Evolutionary conservation across 2,329 filamentous ascomycete genomes (phyloP).

Genomic region (Aspergillus fischeri): DNA sequence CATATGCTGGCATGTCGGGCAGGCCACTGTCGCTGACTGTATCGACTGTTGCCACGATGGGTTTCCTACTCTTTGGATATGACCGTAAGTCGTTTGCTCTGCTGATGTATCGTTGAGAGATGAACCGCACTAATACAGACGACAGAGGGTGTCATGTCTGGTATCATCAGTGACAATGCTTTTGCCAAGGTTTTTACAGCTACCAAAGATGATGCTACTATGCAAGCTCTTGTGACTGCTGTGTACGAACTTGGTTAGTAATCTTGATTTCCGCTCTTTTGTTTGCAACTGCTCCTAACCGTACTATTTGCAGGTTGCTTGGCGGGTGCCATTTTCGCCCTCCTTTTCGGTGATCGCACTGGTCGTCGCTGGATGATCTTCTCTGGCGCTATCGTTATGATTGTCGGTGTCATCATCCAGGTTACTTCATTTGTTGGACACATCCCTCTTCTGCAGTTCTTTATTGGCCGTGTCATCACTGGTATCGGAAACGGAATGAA

Average conservation of each 20-base stretch:
- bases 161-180: conserved; percentile 31
- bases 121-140: not conserved
- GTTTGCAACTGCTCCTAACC: not conserved
- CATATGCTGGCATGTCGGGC: conserved; percentile 58
- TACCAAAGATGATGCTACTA: conserved; percentile 35
- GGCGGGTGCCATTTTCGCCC: conserved; percentile 33
- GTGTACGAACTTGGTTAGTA: conserved; percentile 28
- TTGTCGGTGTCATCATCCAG: conserved; percentile 39
- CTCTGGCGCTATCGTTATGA: conserved; percentile 52
- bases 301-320: conserved; percentile 25
- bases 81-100: conserved; percentile 40
- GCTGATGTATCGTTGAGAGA: not conserved
- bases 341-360: conserved; percentile 33
- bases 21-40: conserved; percentile 53
- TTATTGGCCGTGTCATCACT: conserved; percentile 50
- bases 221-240: conserved; percentile 31
- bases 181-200: conserved; percentile 34
- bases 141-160: conserved; percentile 38
- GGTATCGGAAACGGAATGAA: conserved; percentile 56
- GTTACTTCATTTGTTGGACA: conserved; percentile 28
- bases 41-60: conserved; percentile 61
- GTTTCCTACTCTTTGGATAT: conserved; percentile 59
- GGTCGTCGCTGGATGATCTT: conserved; percentile 49
- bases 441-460: conserved; percentile 47
- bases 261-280: not conserved